Conservation (phyloP, 2,329 filamentous ascomycete species). For the Penicillium paneum region DNA sequence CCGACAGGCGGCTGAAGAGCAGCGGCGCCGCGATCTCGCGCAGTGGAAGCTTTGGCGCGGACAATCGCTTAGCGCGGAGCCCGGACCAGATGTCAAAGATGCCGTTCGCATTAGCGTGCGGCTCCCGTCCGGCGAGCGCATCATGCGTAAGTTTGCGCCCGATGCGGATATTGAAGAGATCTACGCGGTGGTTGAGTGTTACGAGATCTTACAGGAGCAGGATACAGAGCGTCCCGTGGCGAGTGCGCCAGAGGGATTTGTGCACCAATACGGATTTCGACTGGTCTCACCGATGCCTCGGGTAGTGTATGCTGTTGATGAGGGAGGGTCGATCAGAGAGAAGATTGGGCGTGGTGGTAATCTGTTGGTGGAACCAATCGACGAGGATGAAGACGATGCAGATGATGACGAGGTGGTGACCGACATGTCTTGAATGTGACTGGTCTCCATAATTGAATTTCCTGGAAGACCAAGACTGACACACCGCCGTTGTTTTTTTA, state of each 20-base stretch:
- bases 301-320: constrained; percentile 69
- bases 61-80: constrained; percentile 65
- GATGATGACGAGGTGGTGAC: constrained; percentile 31
- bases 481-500: neutral
- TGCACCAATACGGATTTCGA: constrained; percentile 79
- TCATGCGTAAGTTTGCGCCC: constrained; percentile 70
- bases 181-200: constrained; percentile 95
- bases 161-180: constrained; percentile 78
- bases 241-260: constrained; percentile 63
- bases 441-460: neutral
- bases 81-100: constrained; percentile 60
- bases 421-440: constrained; percentile 5
- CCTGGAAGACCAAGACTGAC: neutral
- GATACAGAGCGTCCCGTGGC: constrained; percentile 35
- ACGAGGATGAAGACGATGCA: constrained; percentile 53
- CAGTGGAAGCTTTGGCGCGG: constrained; percentile 83
- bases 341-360: constrained; percentile 80
- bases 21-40: constrained; percentile 52
- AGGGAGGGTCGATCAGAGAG: constrained; percentile 63
- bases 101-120: constrained; percentile 68
- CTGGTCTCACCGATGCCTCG: constrained; percentile 84
- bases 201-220: constrained; percentile 59
- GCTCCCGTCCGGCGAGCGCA: constrained; percentile 64
- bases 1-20: constrained; percentile 60
- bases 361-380: constrained; percentile 75